phyloP scores from a whole-genome alignment of 177 flowering plant species.

The Vitis hybrid region DNA sequence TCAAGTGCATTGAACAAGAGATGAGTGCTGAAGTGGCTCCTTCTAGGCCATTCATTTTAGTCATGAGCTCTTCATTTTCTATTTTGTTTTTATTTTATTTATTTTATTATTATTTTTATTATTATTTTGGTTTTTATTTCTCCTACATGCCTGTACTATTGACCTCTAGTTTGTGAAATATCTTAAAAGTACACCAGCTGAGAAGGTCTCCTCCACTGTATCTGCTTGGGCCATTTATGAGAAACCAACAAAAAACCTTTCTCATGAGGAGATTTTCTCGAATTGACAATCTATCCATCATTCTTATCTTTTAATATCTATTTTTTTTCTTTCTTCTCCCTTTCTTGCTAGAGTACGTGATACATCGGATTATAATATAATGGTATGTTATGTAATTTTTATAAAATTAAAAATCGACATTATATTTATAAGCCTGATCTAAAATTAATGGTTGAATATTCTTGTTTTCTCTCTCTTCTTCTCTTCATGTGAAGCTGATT shows the following conservation, averaged over 20 bases:
- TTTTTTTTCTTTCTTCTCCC: background rate
- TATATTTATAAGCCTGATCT: no score
- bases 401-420: no score
- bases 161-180: conserved; percentile 18
- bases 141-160: conserved; percentile 11
- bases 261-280: conserved; percentile 1
- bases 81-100: background rate
- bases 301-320: background rate
- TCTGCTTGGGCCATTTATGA: conserved; percentile 35
- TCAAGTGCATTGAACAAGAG: background rate
- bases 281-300: conserved; percentile 21
- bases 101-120: no score
- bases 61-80: conserved; percentile 2
- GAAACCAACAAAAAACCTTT: conserved; percentile 30
- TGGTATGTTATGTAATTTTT: no score
- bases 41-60: conserved; percentile 22
- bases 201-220: conserved; percentile 20
- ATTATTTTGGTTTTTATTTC: background rate
- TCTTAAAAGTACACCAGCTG: conserved; percentile 25
- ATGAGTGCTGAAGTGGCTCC: background rate
- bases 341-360: background rate
- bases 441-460: background rate
- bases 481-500: conserved; percentile 26
- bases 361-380: no score
- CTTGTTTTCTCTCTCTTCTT: conserved; percentile 4